These are phyloP conservation scores for Tripterygium wilfordii DNA, from an alignment of 177 flowering plant genomes.

Conservation along the genomic window DNA sequence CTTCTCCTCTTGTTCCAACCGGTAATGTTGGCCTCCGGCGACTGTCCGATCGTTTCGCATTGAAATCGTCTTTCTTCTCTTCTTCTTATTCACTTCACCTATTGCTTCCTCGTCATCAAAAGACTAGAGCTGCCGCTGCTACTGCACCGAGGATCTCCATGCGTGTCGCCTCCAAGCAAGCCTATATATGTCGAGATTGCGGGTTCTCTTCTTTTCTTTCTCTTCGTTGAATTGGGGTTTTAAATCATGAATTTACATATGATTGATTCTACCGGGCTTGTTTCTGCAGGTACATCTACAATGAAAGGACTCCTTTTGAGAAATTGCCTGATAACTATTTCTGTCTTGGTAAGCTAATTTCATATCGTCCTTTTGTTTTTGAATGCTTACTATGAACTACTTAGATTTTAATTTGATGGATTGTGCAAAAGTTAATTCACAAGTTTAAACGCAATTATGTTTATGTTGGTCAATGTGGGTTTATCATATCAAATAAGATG, in stretches of 20 bases:
- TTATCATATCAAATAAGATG: no score
- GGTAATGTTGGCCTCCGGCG: slow-evolving; percentile 37
- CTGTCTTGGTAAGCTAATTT: slow-evolving; percentile 68
- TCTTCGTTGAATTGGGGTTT: not conserved
- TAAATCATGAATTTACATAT: no score
- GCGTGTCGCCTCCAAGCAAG: slow-evolving; percentile 77
- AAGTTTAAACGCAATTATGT: no score
- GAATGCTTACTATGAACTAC: not conserved
- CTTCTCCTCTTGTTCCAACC: slow-evolving; percentile 22
- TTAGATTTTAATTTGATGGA: no score
- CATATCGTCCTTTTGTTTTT: not conserved
- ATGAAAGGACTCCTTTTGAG: slow-evolving; percentile 89
- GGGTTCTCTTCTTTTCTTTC: slow-evolving; percentile 37
- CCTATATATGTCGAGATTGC: slow-evolving; percentile 95
- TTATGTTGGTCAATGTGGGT: no score
- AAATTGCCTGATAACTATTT: slow-evolving; percentile 76
- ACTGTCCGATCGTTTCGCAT: slow-evolving; percentile 43
- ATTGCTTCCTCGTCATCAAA: slow-evolving; percentile 22
- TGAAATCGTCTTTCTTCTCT: slow-evolving; percentile 59
- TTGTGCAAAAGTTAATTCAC: no score
- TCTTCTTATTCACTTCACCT: slow-evolving; percentile 47
- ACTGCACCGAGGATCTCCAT: slow-evolving; percentile 55
- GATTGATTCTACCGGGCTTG: not conserved
- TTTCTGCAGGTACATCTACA: slow-evolving; percentile 77
- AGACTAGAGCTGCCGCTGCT: slow-evolving; percentile 15